Evolutionary conservation across 2,329 filamentous ascomycete genomes (phyloP).

Genomic region (Cladosporium sp.): DNA sequence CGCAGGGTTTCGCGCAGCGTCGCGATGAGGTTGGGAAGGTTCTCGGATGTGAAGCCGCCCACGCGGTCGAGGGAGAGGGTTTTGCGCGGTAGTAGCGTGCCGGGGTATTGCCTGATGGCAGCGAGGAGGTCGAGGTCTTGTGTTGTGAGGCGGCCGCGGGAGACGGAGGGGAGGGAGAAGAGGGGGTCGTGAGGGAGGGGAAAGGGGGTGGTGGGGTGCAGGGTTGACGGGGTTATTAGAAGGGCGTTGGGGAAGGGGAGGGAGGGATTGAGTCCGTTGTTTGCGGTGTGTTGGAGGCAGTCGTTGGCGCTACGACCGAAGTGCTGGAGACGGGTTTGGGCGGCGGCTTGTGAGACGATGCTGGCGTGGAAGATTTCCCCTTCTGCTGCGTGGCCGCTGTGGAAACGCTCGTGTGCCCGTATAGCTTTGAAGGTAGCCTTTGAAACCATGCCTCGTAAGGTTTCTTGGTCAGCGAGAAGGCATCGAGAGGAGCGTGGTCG

Average conservation of each 20-base stretch:
- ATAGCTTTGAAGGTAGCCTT: not conserved
- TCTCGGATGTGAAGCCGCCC: slow-evolving; percentile 13
- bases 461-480: not conserved
- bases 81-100: not conserved
- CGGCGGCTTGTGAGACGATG: not conserved
- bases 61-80: not conserved
- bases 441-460: not conserved
- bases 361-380: not conserved
- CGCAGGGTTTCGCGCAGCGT: slow-evolving; percentile 18
- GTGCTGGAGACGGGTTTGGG: not conserved
- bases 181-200: slow-evolving; percentile 23
- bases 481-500: not conserved
- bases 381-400: not conserved
- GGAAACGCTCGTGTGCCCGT: not conserved
- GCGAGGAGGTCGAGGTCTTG: slow-evolving; percentile 17
- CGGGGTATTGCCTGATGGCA: not conserved
- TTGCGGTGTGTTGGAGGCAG: not conserved
- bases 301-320: not conserved
- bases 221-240: not conserved
- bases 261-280: not conserved
- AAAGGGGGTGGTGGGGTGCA: slow-evolving; percentile 16
- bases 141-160: slow-evolving; percentile 17
- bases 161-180: slow-evolving; percentile 20
- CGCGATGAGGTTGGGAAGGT: slow-evolving; percentile 16
- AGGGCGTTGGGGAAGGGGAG: not conserved